Evolutionary conservation across 148 eudicot species (phyloP), one percentile per base, ranked within the genome.

Genomic region (Cornus suecica): DNA sequence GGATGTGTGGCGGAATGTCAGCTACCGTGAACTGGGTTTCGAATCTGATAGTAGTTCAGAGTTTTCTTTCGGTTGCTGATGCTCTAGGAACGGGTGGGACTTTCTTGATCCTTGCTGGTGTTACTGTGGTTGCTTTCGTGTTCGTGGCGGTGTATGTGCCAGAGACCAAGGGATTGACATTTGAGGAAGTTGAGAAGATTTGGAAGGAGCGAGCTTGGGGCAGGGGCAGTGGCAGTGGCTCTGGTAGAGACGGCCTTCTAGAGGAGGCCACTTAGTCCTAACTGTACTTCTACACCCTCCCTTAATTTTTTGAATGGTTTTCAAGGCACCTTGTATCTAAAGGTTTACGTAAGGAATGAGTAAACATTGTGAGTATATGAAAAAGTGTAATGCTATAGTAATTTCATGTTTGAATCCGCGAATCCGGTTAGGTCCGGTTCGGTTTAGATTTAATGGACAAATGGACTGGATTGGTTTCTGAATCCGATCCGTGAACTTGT

Each of bases 21-120:
- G 98, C 98, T 14, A 94, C 98, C 16, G 93, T 94, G 66, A 94
- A 91, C 76, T 91, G 98, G 98, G 73, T 92, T 34, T 94, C 94
- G 0, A 94, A 94, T 72, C 87, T 94, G 45, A 86, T 94, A 7
- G 98, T 90, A 8, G 87, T 97, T 0, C 90, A 88, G 73, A 83
- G 90, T 23, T 94, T 94, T 71, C 92, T 94, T 10, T 90, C 98
- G 0, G 68, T 92, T n/a, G 93, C 94, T 0, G 94, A 86, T 11
- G 88, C 85, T 24, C 82, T 84, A 3, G 98, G 98, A 0, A 87
- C 88, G 0, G 94, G 93, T 6, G 24, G 85, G 0, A 88, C 97
- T 48, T 94, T 94, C 84, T 68, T 90, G 77, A 90, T 94, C 22
- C 85, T 94, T 32, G 94, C 92, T 0, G 90, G 80, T 0, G 51